Evolutionary conservation across 352 stramenopile genomes (phyloP).

Genomic region (Pythium rishiriense): DNA sequence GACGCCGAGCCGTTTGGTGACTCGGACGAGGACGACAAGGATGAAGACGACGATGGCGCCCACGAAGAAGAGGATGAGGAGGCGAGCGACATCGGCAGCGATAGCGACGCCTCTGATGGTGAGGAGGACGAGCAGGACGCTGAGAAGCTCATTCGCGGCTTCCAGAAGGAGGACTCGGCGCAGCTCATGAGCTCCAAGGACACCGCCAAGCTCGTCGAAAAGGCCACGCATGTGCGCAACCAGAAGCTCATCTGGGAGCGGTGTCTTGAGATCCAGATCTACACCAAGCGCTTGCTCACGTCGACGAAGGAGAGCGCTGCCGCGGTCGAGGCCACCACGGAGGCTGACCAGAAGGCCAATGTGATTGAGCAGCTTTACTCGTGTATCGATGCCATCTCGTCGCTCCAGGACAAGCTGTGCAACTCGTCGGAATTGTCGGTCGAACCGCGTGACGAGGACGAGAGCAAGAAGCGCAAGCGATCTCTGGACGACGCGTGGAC

Average conservation of each 20-base stretch:
- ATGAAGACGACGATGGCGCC: slow-evolving; percentile 38
- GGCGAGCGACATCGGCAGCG: slow-evolving; percentile 30
- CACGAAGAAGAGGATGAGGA: slow-evolving; percentile 33
- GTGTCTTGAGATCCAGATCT: slow-evolving; percentile 85
- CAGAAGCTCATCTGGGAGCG: slow-evolving; percentile 87
- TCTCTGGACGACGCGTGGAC: slow-evolving; percentile 58
- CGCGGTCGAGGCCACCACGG: slow-evolving; percentile 8
- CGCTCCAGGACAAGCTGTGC: slow-evolving; percentile 67
- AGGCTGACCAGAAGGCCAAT: slow-evolving; percentile 38
- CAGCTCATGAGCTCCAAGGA: slow-evolving; percentile 76
- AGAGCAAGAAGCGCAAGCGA: slow-evolving; percentile 68
- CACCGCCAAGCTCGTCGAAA: slow-evolving; percentile 74
- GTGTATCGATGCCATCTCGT: slow-evolving; percentile 62
- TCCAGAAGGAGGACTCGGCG: slow-evolving; percentile 78
- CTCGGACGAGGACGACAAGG: slow-evolving; percentile 50
- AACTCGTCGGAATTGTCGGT: slow-evolving; percentile 55
- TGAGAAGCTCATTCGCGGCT: slow-evolving; percentile 74
- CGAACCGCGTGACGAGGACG: slow-evolving; percentile 13
- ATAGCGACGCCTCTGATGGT: slow-evolving; percentile 37
- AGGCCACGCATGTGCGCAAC: slow-evolving; percentile 76
- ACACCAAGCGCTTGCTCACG: slow-evolving; percentile 73
- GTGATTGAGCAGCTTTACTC: slow-evolving; percentile 52
- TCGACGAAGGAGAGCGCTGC: slow-evolving; percentile 43
- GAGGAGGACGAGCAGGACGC: slow-evolving; percentile 50
- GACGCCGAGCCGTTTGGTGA: slow-evolving; percentile 79